Evolutionary conservation across 2,329 filamentous ascomycete species (phyloP).

Genomic region (Basipetospora chlamydospora): DNA sequence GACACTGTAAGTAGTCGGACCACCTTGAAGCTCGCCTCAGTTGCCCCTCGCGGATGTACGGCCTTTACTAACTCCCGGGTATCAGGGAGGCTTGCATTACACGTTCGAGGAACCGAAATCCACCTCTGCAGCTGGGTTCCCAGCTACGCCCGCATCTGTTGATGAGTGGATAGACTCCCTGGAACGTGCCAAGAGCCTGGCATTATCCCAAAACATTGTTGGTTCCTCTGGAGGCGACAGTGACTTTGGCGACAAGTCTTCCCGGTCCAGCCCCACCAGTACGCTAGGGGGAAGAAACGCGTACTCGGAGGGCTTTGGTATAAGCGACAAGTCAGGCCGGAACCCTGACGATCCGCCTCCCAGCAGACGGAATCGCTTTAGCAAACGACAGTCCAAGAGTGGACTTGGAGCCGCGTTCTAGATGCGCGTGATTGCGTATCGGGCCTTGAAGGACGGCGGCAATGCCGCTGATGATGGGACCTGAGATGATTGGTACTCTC

Average conservation of each 20-base stretch:
- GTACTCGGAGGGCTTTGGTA: slow-evolving; percentile 33
- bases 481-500: too few species aligned
- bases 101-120: slow-evolving; percentile 88
- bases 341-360: slow-evolving; percentile 39
- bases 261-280: slow-evolving; percentile 60
- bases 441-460: too few species aligned
- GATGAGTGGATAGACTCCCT: slow-evolving; percentile 89
- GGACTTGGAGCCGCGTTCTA: slow-evolving; percentile 82
- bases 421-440: too few species aligned
- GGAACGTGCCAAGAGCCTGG: slow-evolving; percentile 74
- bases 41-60: neutral
- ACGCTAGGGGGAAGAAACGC: slow-evolving; percentile 49
- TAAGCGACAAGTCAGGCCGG: slow-evolving; percentile 37
- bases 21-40: neutral
- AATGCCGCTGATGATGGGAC: too few species aligned
- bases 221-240: slow-evolving; percentile 54
- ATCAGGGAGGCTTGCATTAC: slow-evolving; percentile 79
- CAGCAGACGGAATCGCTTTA: slow-evolving; percentile 56
- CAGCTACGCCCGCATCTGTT: slow-evolving; percentile 44
- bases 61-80: too few species aligned
- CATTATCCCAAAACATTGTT: slow-evolving; percentile 54
- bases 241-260: slow-evolving; percentile 53
- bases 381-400: slow-evolving; percentile 85
- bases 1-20: slow-evolving; percentile 65
- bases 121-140: slow-evolving; percentile 39